Evolutionary conservation across 116 monocot species (phyloP), one percentile per base, ranked within the genome.

Genomic region (Phalaenopsis hybrid): DNA sequence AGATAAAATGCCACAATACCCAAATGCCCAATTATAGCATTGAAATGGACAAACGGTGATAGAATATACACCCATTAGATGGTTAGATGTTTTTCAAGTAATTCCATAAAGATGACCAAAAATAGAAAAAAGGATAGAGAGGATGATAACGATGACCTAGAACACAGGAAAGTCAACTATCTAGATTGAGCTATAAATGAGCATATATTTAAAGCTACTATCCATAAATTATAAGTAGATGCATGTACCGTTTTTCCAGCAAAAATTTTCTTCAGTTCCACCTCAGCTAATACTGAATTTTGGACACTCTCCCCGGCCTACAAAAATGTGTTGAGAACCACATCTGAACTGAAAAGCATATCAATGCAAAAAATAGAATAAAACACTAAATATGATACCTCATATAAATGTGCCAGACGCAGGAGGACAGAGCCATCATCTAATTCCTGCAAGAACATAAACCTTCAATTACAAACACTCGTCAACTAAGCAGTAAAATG

Each of bases 331-430:
- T 51, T 28, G 44, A 45, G 10, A 0, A 8, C 13, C 13, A 16
- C 18, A 20, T 52, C 25, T 51, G 12, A 77, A 52, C 77, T 28
- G 5, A 50, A 51, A 75, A 45, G 7, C 18, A 75, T 72, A 75
- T 4, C 44, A 28, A 75, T 10, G 46, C 13, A 75, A 45, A 41
- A 75, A 74, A 17, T 15, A 55, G 8, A 50, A 15, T 13, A 15
- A 55, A 55, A 16, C 55, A 55, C 55, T 55, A 20, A 50, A 2
- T 25, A 15, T 13, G 5, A 3, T 88, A 95, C 95, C 95, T 95
- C 89, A 80, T 89, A 95, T 70, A 95, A 81, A 85, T 95, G 95
- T 33, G 91, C 95, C 70, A 95, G 81, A 8, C 95, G 84, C 63
- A 95, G 82, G 31, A 95, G 87, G 49, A 89, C 85, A 58, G 81